phyloP scores from a whole-genome alignment of 202 grass and related monocot genomes.

The Zizania palustris region DNA sequence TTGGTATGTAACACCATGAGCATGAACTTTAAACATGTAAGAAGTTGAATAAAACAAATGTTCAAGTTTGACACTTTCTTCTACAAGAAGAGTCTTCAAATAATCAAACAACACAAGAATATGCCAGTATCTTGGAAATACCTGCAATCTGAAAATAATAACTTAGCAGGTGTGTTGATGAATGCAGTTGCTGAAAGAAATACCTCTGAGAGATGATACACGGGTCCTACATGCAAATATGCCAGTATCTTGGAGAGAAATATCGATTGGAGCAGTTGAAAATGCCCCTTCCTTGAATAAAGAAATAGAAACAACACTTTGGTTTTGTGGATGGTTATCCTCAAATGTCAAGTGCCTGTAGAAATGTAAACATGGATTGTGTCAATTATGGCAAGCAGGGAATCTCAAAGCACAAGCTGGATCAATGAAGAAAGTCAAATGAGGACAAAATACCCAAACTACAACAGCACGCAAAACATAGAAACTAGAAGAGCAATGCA shows the following conservation, averaged over 20 bases:
- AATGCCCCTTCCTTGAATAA: conserved; percentile 73
- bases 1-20: conserved; percentile 2
- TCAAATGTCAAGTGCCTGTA: conserved; percentile 57
- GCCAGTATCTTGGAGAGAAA: conserved; percentile 56
- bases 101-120: conserved; percentile 28
- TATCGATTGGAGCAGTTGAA: conserved; percentile 73
- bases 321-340: conserved; percentile 50
- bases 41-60: background rate
- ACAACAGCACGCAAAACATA: background rate
- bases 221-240: conserved; percentile 77
- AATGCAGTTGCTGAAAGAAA: conserved; percentile 38
- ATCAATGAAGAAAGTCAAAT: conserved; percentile 15
- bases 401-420: conserved; percentile 16
- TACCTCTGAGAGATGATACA: conserved; percentile 67
- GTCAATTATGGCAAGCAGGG: conserved; percentile 12
- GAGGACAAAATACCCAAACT: conserved; percentile 10
- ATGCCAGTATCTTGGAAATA: background rate
- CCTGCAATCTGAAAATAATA: conserved; percentile 17
- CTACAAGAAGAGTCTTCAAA: conserved; percentile 8
- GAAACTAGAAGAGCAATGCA: conserved; percentile 7
- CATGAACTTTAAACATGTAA: background rate
- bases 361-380: conserved; percentile 34
- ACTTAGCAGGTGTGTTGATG: background rate
- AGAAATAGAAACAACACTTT: conserved; percentile 60
- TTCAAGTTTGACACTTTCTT: background rate